Percentiles rank a stretch among this genome's conserved stretches.
Conservation (phyloP, 306 rosid species). For the Acacia confusa region DNA sequence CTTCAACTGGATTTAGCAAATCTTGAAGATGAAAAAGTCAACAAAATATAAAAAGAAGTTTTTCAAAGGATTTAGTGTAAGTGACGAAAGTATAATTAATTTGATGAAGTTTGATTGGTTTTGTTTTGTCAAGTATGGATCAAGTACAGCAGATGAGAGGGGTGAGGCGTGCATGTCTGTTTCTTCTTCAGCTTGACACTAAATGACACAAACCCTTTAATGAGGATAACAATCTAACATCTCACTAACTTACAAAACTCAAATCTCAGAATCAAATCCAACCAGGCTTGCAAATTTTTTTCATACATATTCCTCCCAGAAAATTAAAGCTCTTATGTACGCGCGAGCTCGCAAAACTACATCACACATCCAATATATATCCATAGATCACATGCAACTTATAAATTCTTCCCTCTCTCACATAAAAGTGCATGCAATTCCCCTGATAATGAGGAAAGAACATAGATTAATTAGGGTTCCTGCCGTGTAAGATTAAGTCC, state of each 20-base stretch:
- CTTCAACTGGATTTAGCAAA: not conserved
- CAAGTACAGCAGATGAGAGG: not conserved
- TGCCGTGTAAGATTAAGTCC: not conserved
- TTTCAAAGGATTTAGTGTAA: not conserved
- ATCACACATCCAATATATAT: constrained; percentile 26
- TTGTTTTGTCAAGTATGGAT: not conserved
- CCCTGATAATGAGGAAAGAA: not conserved
- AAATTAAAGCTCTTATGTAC: not conserved
- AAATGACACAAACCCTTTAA: constrained; percentile 40
- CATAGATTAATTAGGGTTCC: not conserved
- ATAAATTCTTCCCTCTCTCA: not conserved
- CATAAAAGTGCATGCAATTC: not conserved
- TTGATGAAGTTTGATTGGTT: not conserved
- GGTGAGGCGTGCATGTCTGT: constrained; percentile 17
- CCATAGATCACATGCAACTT: not conserved
- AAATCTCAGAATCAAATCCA: not conserved
- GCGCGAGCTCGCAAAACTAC: no score
- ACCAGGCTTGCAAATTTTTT: not conserved
- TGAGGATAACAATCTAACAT: constrained; percentile 34
- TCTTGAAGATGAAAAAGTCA: not conserved
- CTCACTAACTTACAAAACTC: constrained; percentile 37
- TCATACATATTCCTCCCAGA: not conserved
- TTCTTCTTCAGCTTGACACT: constrained; percentile 24
- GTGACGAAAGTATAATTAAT: not conserved
- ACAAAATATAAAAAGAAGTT: not conserved